Evolutionary conservation across 2,329 filamentous ascomycete species (phyloP), one percentile per base, ranked within the genome.

Genomic region (Colletotrichum phormii): DNA sequence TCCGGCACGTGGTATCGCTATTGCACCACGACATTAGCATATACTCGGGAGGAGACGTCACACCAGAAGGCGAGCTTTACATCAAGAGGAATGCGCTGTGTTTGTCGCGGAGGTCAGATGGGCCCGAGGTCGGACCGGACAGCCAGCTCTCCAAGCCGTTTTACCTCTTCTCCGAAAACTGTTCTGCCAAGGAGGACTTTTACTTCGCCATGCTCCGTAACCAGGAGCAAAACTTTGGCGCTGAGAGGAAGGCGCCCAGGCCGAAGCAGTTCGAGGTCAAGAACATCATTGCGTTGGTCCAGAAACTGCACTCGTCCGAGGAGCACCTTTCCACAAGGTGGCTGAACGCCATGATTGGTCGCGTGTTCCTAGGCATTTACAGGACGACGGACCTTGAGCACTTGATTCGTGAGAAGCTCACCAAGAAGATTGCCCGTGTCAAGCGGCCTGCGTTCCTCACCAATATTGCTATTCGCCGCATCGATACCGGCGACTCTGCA

Each of bases 151-250:
- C 94, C 7, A 95, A 94, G 76, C 95, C 97, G 0, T 98, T 98
- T 83, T 98, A 92, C 79, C 86, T 99, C 5, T 99, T 98, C 82
- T 97, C 94, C 0, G 95, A 98, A 76, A 98, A 97, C 78, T 94
- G 94, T 80, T 98, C 95, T 0, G 95, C 97, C 59, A 99, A 99
- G 82, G 97, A 99, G 82, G 97, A 99, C 80, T 98, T 99, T 83
- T 99, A 99, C 81, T 96, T 98, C 82, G 94, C 96, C 13, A 86
- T 99, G 77, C 86, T 99, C 51, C 91, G 92, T 77, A 97, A 95
- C 75, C 94, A 97, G 80, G 92, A 95, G 76, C 91, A 92, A 77
- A 89, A 89, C 18, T 87, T 90, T 70, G 87, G 88, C 51, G 84
- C 86, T 2, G 85, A 86, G 26, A 85, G 88, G 67, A 85, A 86